Evolutionary conservation across 176 grass and related monocot genomes (phyloP), one percentile per base, ranked within the genome.

Genomic region (Zea luxurians): DNA sequence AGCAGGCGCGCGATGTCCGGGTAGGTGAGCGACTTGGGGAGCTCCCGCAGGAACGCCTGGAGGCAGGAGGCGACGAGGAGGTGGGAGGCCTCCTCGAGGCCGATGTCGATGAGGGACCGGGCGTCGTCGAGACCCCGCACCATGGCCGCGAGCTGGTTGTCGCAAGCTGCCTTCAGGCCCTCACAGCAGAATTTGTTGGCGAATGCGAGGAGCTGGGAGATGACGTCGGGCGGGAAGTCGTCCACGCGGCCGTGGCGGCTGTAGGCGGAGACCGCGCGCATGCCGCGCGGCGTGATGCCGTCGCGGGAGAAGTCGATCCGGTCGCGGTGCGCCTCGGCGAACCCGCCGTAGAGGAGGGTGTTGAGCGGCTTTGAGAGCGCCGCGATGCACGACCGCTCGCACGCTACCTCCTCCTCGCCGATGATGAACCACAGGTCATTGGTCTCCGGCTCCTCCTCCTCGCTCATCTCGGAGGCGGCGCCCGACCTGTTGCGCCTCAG

Each of bases 171-270:
- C 86, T 95, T 99, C 10, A 99, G 74, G 58, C 80, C 92, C 10
- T 99, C 89, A 37, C 92, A 99, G 79, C 96, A 99, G 80, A 94
- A 98, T 74, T 89, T 94, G 83, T 98, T 94, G 60, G 95, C 76
- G 68, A 98, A 98, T 1, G 70, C 74, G 73, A 98, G 83, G 74
- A 98, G 80, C 87, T 94, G 91, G 20, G 92, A 75, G 48, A 94
- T 66, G 61, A 82, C 79, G 72, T 95, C 82, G 4, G 90, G 83
- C 7, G 92, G 81, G 75, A 85, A 68, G 83, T 83, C 87, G 74
- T 86, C 83, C 37, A 92, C 79, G 37, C 64, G 48, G 57, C 88
- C 86, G 70, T 77, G 67, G 20, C 88, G 89, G 78, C 88, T 91
- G 83, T 88, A 99, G 7, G 67, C 62, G 43, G 89, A 83, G 7